Conservation (phyloP, 78 protist genomes). For the Dictyostelium brefeldianum region DNA sequence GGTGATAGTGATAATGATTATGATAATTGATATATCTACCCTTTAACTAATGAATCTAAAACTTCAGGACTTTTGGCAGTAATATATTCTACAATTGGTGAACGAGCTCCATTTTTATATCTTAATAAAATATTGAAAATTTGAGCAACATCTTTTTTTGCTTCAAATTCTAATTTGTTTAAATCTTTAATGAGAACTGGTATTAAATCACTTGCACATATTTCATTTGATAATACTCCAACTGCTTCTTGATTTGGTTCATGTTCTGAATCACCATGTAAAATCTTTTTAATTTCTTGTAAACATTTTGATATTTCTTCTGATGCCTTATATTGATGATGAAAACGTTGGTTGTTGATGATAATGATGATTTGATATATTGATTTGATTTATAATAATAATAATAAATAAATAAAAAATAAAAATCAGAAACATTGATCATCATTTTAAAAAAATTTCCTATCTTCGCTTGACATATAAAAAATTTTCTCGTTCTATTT, state of each 20-base stretch:
- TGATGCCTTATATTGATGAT: constrained; percentile 21
- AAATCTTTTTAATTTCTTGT: constrained; percentile 76
- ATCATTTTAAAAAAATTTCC: too few species aligned
- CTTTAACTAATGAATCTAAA: constrained; percentile 83
- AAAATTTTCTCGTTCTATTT: too few species aligned
- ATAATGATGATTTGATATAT: background rate
- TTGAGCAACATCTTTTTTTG: constrained; percentile 91
- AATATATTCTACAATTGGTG: constrained; percentile 90
- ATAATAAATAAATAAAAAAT: background rate
- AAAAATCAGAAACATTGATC: too few species aligned
- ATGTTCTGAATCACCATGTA: constrained; percentile 86
- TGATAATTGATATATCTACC: constrained; percentile 65
- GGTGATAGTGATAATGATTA: background rate
- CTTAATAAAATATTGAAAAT: constrained; percentile 89
- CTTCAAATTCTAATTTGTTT: constrained; percentile 88
- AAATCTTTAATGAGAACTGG: constrained; percentile 72
- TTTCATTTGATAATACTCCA: constrained; percentile 63
- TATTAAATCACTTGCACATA: constrained; percentile 71
- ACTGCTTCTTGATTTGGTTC: constrained; percentile 70
- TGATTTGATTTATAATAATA: background rate
- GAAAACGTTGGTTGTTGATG: background rate
- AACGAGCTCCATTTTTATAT: constrained; percentile 79
- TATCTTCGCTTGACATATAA: too few species aligned
- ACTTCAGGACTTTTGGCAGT: constrained; percentile 61
- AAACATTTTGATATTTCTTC: constrained; percentile 66